A percentile compares a stretch with the other conserved stretches of the same genome.
phyloP scores from a whole-genome alignment of 2,329 filamentous ascomycete species.

The Ceratocystis lukuohia region DNA sequence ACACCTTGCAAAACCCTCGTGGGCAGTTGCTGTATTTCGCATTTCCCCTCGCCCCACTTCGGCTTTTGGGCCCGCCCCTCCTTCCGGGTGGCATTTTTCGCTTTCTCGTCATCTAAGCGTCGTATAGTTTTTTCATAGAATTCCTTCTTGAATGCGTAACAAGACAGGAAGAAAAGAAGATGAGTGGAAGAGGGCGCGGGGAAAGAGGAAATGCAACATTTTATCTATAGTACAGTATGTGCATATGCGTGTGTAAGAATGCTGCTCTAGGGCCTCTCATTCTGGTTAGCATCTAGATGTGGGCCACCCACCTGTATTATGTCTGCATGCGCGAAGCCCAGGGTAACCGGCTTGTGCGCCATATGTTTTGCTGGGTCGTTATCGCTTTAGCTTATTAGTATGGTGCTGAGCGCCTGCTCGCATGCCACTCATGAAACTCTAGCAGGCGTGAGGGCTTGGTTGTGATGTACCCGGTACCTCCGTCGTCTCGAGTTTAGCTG shows the following conservation, averaged over 20 bases:
- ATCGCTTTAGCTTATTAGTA: background rate
- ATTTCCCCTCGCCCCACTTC: background rate
- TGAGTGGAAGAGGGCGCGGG: background rate
- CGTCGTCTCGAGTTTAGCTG: background rate
- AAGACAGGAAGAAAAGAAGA: background rate
- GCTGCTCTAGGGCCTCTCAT: background rate
- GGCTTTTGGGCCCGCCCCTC: background rate
- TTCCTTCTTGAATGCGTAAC: background rate
- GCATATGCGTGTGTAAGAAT: background rate
- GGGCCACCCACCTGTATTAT: background rate
- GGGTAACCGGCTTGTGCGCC: background rate
- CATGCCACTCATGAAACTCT: background rate
- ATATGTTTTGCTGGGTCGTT: background rate
- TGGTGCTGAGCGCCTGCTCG: background rate
- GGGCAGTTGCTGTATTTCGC: background rate
- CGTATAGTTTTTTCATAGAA: background rate
- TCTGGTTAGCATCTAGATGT: background rate
- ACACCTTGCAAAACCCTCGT: background rate
- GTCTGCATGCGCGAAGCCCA: background rate
- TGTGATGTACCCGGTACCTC: background rate
- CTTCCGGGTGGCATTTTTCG: background rate
- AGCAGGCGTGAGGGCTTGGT: background rate
- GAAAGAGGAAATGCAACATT: background rate
- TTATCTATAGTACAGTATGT: background rate
- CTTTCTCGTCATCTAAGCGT: background rate